Evolutionary conservation across 352 stramenopile species (phyloP).

Genomic region (Phytophthora citrophthora): DNA sequence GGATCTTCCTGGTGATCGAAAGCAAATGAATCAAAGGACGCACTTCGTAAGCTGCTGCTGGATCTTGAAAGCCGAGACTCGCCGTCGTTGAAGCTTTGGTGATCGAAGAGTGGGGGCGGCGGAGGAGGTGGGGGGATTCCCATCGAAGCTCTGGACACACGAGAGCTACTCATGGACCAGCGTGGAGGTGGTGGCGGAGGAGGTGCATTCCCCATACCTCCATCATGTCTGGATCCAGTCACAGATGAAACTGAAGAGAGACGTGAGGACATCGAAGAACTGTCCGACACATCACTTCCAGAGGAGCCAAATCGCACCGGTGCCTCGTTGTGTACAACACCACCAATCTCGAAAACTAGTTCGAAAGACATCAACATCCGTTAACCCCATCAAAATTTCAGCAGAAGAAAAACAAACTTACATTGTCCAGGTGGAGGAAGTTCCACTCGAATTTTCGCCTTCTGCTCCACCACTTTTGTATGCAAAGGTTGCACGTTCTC

Average conservation of each 20-base stretch:
- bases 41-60: conserved; percentile 58
- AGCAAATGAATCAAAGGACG: conserved; percentile 56
- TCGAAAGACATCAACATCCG: conserved; percentile 9
- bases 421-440: conserved; percentile 79
- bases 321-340: conserved; percentile 29
- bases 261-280: conserved; percentile 57
- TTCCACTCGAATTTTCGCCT: conserved; percentile 71
- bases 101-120: conserved; percentile 42
- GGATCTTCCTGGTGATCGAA: conserved; percentile 42
- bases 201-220: conserved; percentile 26
- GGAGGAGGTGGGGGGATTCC: conserved; percentile 53
- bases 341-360: conserved; percentile 62
- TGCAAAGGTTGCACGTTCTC: conserved; percentile 77
- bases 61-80: conserved; percentile 53
- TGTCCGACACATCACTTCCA: conserved; percentile 59
- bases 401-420: conserved; percentile 38
- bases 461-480: conserved; percentile 67
- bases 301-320: conserved; percentile 44
- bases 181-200: conserved; percentile 33
- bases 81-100: conserved; percentile 32
- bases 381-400: neutral
- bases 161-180: conserved; percentile 35
- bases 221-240: conserved; percentile 28
- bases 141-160: conserved; percentile 36
- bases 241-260: conserved; percentile 63